Conservation (phyloP, 768 basidiomycete species). For the Tubosaeta brunneosetosa region DNA sequence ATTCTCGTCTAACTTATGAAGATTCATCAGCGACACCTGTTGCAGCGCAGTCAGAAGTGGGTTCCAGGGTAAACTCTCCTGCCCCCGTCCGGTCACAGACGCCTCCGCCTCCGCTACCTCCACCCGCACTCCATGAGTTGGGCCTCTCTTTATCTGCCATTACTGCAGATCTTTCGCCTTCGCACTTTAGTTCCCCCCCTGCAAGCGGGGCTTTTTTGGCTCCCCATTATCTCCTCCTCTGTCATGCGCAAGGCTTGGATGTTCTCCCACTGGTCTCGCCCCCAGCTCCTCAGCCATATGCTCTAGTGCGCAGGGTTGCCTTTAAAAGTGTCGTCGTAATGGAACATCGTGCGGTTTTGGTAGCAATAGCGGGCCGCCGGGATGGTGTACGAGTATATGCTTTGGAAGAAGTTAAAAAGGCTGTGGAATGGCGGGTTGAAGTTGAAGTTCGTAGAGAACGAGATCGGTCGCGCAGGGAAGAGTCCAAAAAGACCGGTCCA, state of each 20-base stretch:
- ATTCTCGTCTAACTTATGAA: constrained; percentile 32
- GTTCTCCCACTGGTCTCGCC: constrained; percentile 77
- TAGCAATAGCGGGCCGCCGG: constrained; percentile 81
- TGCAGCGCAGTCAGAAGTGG: constrained; percentile 29
- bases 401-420: constrained; percentile 79
- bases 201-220: constrained; percentile 73
- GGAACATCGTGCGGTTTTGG: constrained; percentile 88
- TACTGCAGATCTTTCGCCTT: constrained; percentile 64
- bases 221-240: constrained; percentile 78
- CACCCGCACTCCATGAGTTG: constrained; percentile 70
- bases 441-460: constrained; percentile 71
- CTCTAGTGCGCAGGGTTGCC: constrained; percentile 72
- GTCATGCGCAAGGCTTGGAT: constrained; percentile 82
- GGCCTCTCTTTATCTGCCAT: constrained; percentile 67
- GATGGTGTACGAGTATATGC: constrained; percentile 89
- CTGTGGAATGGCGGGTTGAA: constrained; percentile 85
- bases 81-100: constrained; percentile 49
- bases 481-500: constrained; percentile 48
- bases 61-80: constrained; percentile 55
- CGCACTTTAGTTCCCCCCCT: constrained; percentile 75
- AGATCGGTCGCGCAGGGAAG: constrained; percentile 66
- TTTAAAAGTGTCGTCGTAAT: constrained; percentile 90
- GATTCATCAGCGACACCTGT: constrained; percentile 28
- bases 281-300: constrained; percentile 71
- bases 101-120: constrained; percentile 66